Conservation (phyloP, 345 rosid species). For the Murraya paniculata region DNA sequence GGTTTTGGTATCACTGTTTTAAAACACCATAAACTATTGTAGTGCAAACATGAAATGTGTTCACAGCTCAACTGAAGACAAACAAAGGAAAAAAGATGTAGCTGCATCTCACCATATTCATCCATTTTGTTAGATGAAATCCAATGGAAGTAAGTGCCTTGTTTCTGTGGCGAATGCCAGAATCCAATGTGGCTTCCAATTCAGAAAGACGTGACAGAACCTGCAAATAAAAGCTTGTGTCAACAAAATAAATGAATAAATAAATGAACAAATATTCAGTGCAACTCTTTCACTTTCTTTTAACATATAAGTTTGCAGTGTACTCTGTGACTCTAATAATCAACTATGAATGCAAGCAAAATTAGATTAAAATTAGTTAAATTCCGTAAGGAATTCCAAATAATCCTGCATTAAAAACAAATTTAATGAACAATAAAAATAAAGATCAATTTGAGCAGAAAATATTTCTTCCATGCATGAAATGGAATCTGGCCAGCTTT, state of each 20-base stretch:
- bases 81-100: neutral
- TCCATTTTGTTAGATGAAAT: slow-evolving; percentile 70
- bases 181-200: slow-evolving; percentile 86
- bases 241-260: neutral
- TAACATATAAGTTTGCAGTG: neutral
- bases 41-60: neutral
- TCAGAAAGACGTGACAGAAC: slow-evolving; percentile 87
- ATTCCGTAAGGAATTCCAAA: neutral
- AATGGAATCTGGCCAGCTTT: slow-evolving; percentile 11
- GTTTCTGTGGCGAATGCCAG: slow-evolving; percentile 82
- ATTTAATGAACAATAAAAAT: neutral
- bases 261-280: neutral
- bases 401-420: neutral
- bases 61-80: slow-evolving; percentile 1
- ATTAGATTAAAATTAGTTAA: neutral
- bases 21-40: slow-evolving; percentile 1
- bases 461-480: slow-evolving; percentile 6
- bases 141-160: slow-evolving; percentile 69
- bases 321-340: neutral
- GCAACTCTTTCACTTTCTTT: neutral
- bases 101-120: slow-evolving; percentile 54
- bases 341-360: neutral
- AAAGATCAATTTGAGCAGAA: neutral
- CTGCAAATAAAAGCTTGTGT: slow-evolving; percentile 39
- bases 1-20: neutral